Conservation (phyloP, 2,329 filamentous ascomycete genomes). For the Erysiphe pulchra region DNA sequence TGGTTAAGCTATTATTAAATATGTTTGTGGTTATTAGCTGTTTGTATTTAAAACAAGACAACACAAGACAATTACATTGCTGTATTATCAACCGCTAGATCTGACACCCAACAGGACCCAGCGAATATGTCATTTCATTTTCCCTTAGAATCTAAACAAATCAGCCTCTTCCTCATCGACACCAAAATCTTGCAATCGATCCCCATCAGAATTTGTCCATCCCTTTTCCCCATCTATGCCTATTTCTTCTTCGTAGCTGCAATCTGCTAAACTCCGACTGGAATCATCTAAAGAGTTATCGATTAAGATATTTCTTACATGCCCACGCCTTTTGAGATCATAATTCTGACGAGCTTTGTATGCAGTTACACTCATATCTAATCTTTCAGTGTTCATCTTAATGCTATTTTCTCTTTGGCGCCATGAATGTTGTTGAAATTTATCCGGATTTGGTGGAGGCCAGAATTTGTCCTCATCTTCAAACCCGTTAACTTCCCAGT, state of each 20-base stretch:
- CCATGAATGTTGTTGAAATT: conserved; percentile 15
- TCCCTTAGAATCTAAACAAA: neutral
- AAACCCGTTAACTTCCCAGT: conserved; percentile 53
- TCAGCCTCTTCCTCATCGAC: conserved; percentile 40
- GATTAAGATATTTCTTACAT: conserved; percentile 4
- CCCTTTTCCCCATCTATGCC: conserved; percentile 23
- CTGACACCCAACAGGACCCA: neutral
- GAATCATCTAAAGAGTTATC: conserved; percentile 5
- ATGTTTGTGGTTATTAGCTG: neutral
- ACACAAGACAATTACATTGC: neutral
- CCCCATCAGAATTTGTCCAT: conserved; percentile 55
- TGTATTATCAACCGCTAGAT: neutral
- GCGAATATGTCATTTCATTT: neutral
- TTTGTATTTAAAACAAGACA: neutral
- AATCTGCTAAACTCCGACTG: conserved; percentile 4
- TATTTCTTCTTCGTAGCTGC: conserved; percentile 12
- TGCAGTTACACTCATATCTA: conserved; percentile 17
- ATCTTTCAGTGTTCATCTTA: conserved; percentile 1
- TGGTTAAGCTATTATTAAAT: too few species aligned
- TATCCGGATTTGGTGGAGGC: conserved; percentile 38
- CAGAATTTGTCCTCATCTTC: conserved; percentile 35
- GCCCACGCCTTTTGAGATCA: conserved; percentile 18
- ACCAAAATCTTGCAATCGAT: conserved; percentile 49
- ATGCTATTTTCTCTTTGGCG: neutral
- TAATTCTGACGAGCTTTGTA: conserved; percentile 24